A percentile compares a stretch with the other conserved stretches of the same genome.
Conservation (phyloP, 305 asterid genomes). For the Fraxinus baroniana region DNA sequence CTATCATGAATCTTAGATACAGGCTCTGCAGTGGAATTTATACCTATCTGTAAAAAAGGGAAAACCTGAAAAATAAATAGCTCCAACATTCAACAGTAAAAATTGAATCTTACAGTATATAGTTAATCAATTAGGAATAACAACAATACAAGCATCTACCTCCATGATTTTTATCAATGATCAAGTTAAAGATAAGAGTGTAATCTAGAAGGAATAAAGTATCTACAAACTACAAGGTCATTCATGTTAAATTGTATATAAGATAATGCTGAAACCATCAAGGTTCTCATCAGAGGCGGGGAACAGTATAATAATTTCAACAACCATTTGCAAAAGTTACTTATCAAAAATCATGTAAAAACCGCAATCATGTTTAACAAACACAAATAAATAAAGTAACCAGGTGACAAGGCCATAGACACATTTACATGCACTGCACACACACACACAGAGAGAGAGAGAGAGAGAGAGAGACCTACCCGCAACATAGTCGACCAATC, state of each 20-base stretch:
- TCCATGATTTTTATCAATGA: background rate
- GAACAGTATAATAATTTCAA: background rate
- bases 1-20: background rate
- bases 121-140: background rate
- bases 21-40: background rate
- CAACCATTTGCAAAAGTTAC: background rate
- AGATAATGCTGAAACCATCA: background rate
- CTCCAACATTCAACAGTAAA: background rate
- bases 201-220: background rate
- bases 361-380: background rate
- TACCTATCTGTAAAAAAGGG: background rate
- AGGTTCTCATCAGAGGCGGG: background rate
- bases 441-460: background rate
- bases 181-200: background rate
- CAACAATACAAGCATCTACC: background rate
- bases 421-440: background rate
- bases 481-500: conserved; percentile 84
- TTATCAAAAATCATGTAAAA: background rate
- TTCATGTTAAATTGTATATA: background rate
- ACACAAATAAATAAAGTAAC: background rate
- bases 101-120: background rate
- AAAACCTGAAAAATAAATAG: background rate
- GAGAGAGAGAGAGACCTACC: conserved; percentile 50
- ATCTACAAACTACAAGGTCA: background rate
- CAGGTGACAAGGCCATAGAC: conserved; percentile 1